phyloP scores from a whole-genome alignment of 306 rosid species.

The Vigna radiata region DNA sequence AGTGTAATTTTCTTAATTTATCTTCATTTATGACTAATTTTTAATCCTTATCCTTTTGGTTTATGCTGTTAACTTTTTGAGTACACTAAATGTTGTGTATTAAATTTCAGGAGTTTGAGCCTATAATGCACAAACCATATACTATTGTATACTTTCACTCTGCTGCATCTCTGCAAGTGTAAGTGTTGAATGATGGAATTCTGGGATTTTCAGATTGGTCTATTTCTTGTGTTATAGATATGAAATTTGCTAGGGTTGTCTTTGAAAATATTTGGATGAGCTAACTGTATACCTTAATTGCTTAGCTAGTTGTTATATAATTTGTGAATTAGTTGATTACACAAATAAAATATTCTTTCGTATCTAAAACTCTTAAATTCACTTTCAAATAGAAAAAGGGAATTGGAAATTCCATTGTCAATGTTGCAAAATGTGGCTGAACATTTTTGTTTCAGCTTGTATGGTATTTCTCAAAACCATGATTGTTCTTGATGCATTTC shows the following conservation, averaged over 20 bases:
- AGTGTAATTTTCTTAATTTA: not conserved
- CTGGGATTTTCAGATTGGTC: constrained; percentile 21
- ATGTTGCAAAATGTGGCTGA: not conserved
- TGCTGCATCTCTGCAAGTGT: constrained; percentile 95
- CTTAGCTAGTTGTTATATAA: constrained; percentile 26
- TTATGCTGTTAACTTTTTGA: constrained; percentile 10
- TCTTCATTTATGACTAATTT: constrained; percentile 23
- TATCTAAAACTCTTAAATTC: constrained; percentile 29
- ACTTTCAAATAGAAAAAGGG: constrained; percentile 5
- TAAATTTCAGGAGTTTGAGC: constrained; percentile 92
- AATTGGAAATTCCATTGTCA: constrained; percentile 26
- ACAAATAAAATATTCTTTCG: constrained; percentile 5
- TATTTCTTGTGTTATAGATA: constrained; percentile 28
- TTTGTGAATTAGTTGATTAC: constrained; percentile 26
- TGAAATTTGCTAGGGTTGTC: constrained; percentile 2
- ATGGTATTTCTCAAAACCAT: not conserved
- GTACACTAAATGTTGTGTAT: constrained; percentile 35
- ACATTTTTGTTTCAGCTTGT: constrained; percentile 21
- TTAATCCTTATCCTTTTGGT: not conserved
- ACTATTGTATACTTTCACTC: constrained; percentile 94
- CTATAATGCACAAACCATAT: constrained; percentile 91
- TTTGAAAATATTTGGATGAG: constrained; percentile 10
- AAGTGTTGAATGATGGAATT: constrained; percentile 57
- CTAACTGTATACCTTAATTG: constrained; percentile 24
- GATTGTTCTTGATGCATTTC: too few relatives aligned